Conservation (phyloP, 345 rosid species). For the Arabidopsis suecica region DNA sequence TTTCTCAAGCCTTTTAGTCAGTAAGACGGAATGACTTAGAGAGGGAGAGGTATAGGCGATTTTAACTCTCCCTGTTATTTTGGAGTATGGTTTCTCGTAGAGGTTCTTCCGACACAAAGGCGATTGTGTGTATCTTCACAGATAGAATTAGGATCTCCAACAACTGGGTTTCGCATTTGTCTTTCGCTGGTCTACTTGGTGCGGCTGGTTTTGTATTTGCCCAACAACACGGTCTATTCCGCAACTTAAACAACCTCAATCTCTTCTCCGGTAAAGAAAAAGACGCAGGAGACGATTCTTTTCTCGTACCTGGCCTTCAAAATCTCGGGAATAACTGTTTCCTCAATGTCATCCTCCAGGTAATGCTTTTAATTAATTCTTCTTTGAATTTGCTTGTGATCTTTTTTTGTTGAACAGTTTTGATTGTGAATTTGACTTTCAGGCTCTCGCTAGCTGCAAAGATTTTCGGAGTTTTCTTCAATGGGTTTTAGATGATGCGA, state of each 20-base stretch:
- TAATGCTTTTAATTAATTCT: conserved; percentile 4
- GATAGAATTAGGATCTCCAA: conserved; percentile 25
- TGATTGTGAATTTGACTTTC: conserved; percentile 29
- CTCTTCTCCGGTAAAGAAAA: conserved; percentile 43
- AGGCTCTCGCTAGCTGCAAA: conserved; percentile 86
- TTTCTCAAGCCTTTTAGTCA: background rate
- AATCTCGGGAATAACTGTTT: conserved; percentile 90
- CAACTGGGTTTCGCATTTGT: conserved; percentile 50
- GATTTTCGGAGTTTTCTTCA: conserved; percentile 65
- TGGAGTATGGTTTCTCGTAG: conserved; percentile 18
- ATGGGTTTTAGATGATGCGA: conserved; percentile 59
- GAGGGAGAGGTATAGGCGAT: background rate
- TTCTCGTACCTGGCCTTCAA: conserved; percentile 72
- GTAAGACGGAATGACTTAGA: background rate
- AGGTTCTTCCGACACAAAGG: conserved; percentile 26
- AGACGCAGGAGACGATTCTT: conserved; percentile 36
- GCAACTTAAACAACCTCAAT: conserved; percentile 39
- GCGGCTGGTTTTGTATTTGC: conserved; percentile 61
- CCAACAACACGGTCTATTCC: conserved; percentile 51
- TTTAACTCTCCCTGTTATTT: background rate
- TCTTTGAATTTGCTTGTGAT: background rate
- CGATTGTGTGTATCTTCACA: conserved; percentile 26
- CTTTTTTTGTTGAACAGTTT: background rate
- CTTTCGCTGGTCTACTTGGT: conserved; percentile 60
- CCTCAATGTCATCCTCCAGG: conserved; percentile 87